Percentiles rank a stretch among this genome's conserved stretches.
Evolutionary conservation across 1,139 yeast genomes (phyloP).

Genomic region (Geotrichum klebahnii): DNA sequence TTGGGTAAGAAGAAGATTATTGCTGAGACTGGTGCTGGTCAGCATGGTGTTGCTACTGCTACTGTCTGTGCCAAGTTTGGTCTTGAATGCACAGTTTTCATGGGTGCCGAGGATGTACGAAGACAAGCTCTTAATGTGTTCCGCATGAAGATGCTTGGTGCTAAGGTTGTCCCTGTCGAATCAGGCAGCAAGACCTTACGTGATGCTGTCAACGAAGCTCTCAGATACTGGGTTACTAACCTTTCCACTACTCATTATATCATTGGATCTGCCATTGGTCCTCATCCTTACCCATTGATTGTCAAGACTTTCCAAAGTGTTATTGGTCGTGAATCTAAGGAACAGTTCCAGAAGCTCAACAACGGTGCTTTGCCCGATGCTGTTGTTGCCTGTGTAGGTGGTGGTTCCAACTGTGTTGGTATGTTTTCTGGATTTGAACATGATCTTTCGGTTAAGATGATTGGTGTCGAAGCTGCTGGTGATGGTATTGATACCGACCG

Average conservation of each 20-base stretch:
- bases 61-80: conserved; percentile 99
- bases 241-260: conserved; percentile 83
- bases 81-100: conserved; percentile 86
- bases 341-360: conserved; percentile 76
- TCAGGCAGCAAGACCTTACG: conserved; percentile 94
- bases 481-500: conserved; percentile 82
- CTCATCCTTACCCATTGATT: conserved; percentile 96
- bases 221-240: conserved; percentile 91
- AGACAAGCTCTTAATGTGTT: conserved; percentile 97
- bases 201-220: conserved; percentile 97
- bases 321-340: conserved; percentile 90
- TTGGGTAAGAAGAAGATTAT: conserved; percentile 85
- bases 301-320: conserved; percentile 98
- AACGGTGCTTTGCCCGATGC: conserved; percentile 85
- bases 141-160: conserved; percentile 95
- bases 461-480: conserved; percentile 99
- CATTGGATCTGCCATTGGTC: conserved; percentile 98
- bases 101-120: conserved; percentile 99
- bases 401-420: conserved; percentile 96
- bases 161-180: conserved; percentile 86
- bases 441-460: conserved; percentile 66
- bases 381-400: conserved; percentile 98
- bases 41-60: conserved; percentile 99
- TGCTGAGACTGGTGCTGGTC: conserved; percentile 99
- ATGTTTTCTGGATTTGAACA: conserved; percentile 91